phyloP scores from a whole-genome alignment of 192 early-diverging fungal species.

The Chytriomyces confervae region DNA sequence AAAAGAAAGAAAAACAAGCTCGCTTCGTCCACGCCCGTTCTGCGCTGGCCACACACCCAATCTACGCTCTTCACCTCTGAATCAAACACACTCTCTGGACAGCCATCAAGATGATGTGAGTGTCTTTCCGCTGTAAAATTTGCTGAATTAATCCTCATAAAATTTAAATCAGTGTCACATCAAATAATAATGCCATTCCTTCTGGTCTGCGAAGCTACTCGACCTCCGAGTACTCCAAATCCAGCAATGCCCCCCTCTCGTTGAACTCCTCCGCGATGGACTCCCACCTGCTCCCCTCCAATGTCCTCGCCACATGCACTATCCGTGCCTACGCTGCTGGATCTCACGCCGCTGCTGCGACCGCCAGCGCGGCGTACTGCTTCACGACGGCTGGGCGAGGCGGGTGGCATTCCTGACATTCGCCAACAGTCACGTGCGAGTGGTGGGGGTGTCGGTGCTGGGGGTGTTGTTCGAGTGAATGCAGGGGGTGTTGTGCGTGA shows the following conservation, averaged over 20 bases:
- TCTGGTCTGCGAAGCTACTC: conserved; percentile 1
- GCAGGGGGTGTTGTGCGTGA: background rate
- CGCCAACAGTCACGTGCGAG: conserved; percentile 10
- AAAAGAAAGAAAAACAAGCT: background rate
- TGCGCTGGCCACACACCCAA: background rate
- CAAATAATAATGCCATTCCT: conserved; percentile 25
- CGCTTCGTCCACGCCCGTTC: background rate
- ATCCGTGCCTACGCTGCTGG: background rate
- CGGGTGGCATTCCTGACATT: conserved; percentile 46
- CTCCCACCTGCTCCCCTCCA: background rate
- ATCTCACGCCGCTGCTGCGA: conserved; percentile 22
- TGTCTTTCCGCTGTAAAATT: conserved; percentile 7
- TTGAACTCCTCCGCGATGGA: background rate
- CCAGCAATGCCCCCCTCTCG: background rate
- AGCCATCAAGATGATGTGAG: conserved; percentile 37
- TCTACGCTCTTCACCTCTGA: background rate
- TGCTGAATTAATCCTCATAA: background rate
- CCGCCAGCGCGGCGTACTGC: conserved; percentile 33
- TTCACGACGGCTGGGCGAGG: conserved; percentile 41
- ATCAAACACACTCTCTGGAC: background rate
- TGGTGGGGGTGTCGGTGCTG: background rate
- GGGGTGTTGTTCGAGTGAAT: background rate
- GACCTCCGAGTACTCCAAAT: background rate
- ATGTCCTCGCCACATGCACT: conserved; percentile 34
- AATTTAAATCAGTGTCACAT: conserved; percentile 31